These are phyloP conservation scores for Nakaseomyces uthaithaninus DNA, from an alignment of 1,139 yeast genomes.

Conservation along the genomic window DNA sequence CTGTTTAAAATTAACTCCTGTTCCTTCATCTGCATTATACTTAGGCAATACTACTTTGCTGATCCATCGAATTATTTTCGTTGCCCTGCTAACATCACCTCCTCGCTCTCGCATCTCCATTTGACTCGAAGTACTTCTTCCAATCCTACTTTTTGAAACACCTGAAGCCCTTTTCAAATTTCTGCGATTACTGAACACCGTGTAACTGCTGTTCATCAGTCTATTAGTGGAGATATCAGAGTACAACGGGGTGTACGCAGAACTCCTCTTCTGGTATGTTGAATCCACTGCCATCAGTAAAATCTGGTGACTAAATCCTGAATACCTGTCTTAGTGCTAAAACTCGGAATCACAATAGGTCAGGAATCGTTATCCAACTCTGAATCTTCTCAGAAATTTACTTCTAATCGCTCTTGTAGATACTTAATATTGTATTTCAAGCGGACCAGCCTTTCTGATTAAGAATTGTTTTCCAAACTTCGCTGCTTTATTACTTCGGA, in stretches of 20 bases:
- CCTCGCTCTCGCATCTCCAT: not conserved
- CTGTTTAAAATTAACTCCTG: not conserved
- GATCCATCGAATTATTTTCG: constrained; percentile 11
- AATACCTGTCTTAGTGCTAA: no score
- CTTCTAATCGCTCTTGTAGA: not conserved
- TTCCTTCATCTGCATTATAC: not conserved
- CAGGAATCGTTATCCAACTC: no score
- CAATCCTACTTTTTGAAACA: constrained; percentile 14
- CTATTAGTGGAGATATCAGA: not conserved
- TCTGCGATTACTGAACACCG: constrained; percentile 3
- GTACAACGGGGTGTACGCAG: not conserved
- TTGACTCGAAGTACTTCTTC: constrained; percentile 1
- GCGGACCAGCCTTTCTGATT: not conserved
- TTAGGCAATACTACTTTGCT: constrained; percentile 1
- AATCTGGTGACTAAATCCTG: no score
- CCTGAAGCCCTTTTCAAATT: constrained; percentile 7
- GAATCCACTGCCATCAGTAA: not conserved
- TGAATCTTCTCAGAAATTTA: not conserved
- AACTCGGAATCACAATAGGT: no score
- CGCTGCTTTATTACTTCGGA: no score
- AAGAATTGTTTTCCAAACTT: no score
- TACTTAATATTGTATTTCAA: not conserved
- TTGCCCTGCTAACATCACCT: not conserved
- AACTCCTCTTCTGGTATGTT: not conserved
- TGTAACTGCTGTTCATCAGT: constrained; percentile 3